phyloP scores from a whole-genome alignment of 2,329 filamentous ascomycete species.

The Exophiala phaeomuriformis region DNA sequence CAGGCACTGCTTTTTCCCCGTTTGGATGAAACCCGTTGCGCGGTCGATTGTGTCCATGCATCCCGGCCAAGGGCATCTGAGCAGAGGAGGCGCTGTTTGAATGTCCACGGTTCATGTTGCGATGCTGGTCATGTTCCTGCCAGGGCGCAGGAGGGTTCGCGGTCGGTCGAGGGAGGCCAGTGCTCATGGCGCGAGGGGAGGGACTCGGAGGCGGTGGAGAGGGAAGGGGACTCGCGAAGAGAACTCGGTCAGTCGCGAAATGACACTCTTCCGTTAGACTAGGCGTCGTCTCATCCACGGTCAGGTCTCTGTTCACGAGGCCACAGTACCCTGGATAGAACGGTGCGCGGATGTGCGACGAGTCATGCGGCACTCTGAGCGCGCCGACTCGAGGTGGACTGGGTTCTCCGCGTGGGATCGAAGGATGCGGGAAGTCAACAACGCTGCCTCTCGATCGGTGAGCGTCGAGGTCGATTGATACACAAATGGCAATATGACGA shows the following conservation, averaged over 20 bases:
- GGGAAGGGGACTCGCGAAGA: not conserved
- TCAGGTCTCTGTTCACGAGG: not conserved
- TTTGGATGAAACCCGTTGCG: conserved; percentile 14
- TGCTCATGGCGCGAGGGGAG: conserved; percentile 7
- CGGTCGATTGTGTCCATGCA: conserved; percentile 11
- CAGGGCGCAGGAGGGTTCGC: conserved; percentile 8
- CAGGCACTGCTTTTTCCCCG: conserved; percentile 19
- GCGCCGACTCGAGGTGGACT: conserved; percentile 11
- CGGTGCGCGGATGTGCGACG: conserved; percentile 14
- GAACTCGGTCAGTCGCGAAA: not conserved
- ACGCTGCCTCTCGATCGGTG: not conserved
- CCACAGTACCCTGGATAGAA: conserved; percentile 8
- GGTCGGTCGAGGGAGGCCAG: conserved; percentile 14
- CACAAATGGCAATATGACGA: not conserved
- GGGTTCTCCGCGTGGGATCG: conserved; percentile 12
- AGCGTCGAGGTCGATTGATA: not conserved
- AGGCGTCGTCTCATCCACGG: not conserved
- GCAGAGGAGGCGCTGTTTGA: conserved; percentile 13
- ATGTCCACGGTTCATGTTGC: conserved; percentile 12
- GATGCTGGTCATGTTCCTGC: conserved; percentile 16
- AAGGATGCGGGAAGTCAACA: not conserved
- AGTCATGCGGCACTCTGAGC: conserved; percentile 21
- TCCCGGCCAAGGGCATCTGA: conserved; percentile 5
- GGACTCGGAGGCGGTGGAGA: not conserved
- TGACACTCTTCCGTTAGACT: no score